Evolutionary conservation across 768 basidiomycete genomes (phyloP).

Genomic region (Leccinum subgranulosum): DNA sequence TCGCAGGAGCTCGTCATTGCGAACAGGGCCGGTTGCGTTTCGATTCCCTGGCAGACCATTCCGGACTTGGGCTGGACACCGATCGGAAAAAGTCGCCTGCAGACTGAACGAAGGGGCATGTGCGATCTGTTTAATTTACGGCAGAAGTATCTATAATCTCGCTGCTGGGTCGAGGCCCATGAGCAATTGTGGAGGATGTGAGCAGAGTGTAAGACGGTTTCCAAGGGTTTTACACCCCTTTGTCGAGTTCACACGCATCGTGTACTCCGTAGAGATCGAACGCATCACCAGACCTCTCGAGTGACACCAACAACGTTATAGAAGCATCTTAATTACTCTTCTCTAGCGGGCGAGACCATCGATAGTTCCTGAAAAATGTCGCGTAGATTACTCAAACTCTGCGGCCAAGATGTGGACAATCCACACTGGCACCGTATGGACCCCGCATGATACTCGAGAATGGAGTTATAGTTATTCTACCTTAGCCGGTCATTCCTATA

Average conservation of each 20-base stretch:
- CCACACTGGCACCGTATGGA: slow-evolving; percentile 26
- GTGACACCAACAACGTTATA: slow-evolving; percentile 24
- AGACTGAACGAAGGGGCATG: not conserved
- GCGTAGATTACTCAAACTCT: slow-evolving; percentile 13
- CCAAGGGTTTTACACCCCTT: not conserved
- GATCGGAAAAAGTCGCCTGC: slow-evolving; percentile 1
- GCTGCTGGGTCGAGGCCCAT: not conserved
- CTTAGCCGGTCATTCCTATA: slow-evolving; percentile 13
- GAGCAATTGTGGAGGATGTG: not conserved
- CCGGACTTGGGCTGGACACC: not conserved
- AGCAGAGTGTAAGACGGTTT: not conserved
- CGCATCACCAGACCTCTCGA: slow-evolving; percentile 23
- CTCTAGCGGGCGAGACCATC: slow-evolving; percentile 13
- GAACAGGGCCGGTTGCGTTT: slow-evolving; percentile 9
- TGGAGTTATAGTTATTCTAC: slow-evolving; percentile 4
- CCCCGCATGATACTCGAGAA: slow-evolving; percentile 25
- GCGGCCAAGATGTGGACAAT: slow-evolving; percentile 14
- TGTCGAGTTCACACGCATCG: slow-evolving; percentile 13
- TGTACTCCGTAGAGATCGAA: slow-evolving; percentile 11
- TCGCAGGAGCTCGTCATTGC: slow-evolving; percentile 19
- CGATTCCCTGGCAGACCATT: not conserved
- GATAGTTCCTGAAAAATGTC: slow-evolving; percentile 22
- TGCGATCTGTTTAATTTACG: not conserved
- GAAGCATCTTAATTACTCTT: slow-evolving; percentile 26
- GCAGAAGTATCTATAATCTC: slow-evolving; percentile 13